phyloP scores from a whole-genome alignment of 1,284 basidiomycete species.

The Ustilago vetiveriae region DNA sequence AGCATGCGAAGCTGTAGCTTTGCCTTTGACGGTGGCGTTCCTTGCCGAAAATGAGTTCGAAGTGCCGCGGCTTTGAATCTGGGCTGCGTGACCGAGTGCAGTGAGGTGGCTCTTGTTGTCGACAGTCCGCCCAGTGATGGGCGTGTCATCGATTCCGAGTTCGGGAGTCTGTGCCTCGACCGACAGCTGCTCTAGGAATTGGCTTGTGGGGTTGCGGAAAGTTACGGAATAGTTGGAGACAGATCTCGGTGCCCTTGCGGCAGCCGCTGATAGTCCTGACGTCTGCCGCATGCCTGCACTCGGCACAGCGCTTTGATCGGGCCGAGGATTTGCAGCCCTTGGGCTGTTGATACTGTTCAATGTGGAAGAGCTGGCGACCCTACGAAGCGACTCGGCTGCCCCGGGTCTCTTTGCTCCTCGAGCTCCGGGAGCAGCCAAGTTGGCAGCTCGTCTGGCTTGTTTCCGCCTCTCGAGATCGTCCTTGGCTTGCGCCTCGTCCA shows the following conservation, averaged over 20 bases:
- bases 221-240: slow-evolving; percentile 30
- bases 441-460: background rate
- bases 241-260: slow-evolving; percentile 13
- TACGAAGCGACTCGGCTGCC: slow-evolving; percentile 31
- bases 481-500: slow-evolving; percentile 24
- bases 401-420: background rate
- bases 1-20: slow-evolving; percentile 2
- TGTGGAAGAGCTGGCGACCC: slow-evolving; percentile 34
- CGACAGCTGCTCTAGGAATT: slow-evolving; percentile 33
- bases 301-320: background rate
- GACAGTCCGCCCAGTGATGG: slow-evolving; percentile 14
- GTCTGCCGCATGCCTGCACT: slow-evolving; percentile 1
- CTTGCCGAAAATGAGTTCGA: slow-evolving; percentile 1
- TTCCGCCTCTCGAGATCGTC: slow-evolving; percentile 12
- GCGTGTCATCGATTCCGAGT: slow-evolving; percentile 33
- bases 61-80: slow-evolving; percentile 21
- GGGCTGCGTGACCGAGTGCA: slow-evolving; percentile 38
- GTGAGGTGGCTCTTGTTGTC: slow-evolving; percentile 39
- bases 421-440: background rate
- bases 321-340: background rate
- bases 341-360: slow-evolving; percentile 22
- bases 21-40: slow-evolving; percentile 8
- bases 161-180: slow-evolving; percentile 29
- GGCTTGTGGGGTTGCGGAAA: slow-evolving; percentile 42
- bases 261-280: slow-evolving; percentile 10